Evolutionary conservation across 768 basidiomycete species (phyloP), one percentile per base, ranked within the genome.

Genomic region (Lactifluus hygrophoroides): DNA sequence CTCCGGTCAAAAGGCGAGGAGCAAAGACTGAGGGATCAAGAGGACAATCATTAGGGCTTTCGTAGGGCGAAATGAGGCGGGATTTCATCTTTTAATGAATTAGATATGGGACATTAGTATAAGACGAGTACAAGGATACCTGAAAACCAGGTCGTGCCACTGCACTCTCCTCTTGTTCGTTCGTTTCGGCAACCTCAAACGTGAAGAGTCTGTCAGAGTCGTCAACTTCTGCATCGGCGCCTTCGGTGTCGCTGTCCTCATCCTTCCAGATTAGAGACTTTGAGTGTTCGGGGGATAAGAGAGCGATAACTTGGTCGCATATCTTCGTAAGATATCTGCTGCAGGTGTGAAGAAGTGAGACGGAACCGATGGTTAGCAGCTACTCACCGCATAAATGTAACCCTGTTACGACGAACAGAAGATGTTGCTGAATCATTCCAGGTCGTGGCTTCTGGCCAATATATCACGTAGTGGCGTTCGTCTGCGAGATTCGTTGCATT

Each of bases 381-480:
- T 21, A 19, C 69, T 37, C 66, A 80, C 83, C 84, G 69, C 80
- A 85, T 83, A 63, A 85, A 0, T n/a, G 83, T 80, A 3, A 78
- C 71, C 4, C 83, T 74, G 68, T 83, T 85, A 10, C 77, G 75
- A 21, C 73, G 66, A 49, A 79, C 74, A 3, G 79, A 69, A 2
- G 75, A 70, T 11, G 69, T 46, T 0, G 79, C 76, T 8, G 72
- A 69, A 65, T 83, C 81, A 48, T 77, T 67, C 83, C 83, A 85
- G 0, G 82, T 84, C 2, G 69, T 73, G 27, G 78, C 73, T 61
- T 85, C 80, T 0, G 83, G 83, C 83, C 84, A 85, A 57, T 80
- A 83, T 6, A 85, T 64, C 17, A 81, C 74, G 53, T 79, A 81
- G 10, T 79, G 51, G 28, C 71, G 66, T 13, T 62, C 51, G 34